Evolutionary conservation across 2,329 filamentous ascomycete genomes (phyloP).

Genomic region (Epichloe gansuensis): DNA sequence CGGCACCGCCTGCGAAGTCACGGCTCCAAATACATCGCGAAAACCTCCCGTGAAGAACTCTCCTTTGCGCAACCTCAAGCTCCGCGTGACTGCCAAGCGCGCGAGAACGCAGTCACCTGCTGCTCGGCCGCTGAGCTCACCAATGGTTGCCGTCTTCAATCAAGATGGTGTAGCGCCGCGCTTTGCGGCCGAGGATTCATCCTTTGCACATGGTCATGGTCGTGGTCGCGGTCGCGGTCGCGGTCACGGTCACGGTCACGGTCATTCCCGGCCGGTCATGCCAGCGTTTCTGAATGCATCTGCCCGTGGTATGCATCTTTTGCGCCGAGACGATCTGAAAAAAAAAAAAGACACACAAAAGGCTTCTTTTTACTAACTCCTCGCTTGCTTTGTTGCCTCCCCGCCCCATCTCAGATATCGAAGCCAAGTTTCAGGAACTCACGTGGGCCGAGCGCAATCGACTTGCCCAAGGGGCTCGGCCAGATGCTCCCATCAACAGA

Average conservation of each 20-base stretch:
- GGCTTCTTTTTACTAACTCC: not conserved
- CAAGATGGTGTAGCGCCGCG: slow-evolving; percentile 22
- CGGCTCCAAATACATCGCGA: slow-evolving; percentile 8
- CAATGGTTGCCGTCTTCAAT: slow-evolving; percentile 20
- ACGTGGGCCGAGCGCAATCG: slow-evolving; percentile 40
- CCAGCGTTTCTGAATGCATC: slow-evolving; percentile 27
- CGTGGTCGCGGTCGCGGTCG: not conserved
- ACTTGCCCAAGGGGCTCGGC: slow-evolving; percentile 25
- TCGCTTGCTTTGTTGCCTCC: not conserved
- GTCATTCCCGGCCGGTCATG: slow-evolving; percentile 16
- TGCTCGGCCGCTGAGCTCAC: slow-evolving; percentile 17
- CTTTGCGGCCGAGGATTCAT: slow-evolving; percentile 10
- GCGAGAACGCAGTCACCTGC: slow-evolving; percentile 29
- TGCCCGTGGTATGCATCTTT: slow-evolving; percentile 18
- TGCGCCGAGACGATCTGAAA: not conserved
- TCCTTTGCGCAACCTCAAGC: slow-evolving; percentile 31
- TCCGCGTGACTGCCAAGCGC: slow-evolving; percentile 34
- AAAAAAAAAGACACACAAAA: not conserved
- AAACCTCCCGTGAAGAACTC: slow-evolving; percentile 20
- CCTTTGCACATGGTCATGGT: slow-evolving; percentile 1
- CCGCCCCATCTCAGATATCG: slow-evolving; percentile 27
- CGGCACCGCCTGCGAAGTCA: not conserved
- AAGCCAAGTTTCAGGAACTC: slow-evolving; percentile 38
- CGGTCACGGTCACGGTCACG: slow-evolving; percentile 1
- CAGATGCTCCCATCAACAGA: slow-evolving; percentile 20